Evolutionary conservation across 2,329 filamentous ascomycete species (phyloP).

Genomic region (Aspergillus hiratsukae): DNA sequence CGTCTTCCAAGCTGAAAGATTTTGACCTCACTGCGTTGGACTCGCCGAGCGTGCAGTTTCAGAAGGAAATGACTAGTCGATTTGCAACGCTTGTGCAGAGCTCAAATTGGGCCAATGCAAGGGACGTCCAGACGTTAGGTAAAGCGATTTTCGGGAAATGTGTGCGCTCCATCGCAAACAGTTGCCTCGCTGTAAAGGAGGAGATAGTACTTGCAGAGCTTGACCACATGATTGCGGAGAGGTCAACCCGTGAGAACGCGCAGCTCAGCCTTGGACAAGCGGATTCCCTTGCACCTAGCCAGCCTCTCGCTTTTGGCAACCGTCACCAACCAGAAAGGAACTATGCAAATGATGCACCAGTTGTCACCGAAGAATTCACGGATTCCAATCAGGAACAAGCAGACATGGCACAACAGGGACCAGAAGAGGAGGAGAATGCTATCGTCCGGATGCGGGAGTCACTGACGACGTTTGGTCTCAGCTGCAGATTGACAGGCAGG

Average conservation of each 20-base stretch:
- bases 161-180: conserved; percentile 9
- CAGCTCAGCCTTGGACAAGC: neutral
- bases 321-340: neutral
- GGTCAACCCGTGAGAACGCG: neutral
- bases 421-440: neutral
- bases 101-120: conserved; percentile 58
- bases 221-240: neutral
- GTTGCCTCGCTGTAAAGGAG: conserved; percentile 3
- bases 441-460: neutral
- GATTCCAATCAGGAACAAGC: neutral
- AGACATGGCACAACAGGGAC: neutral
- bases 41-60: conserved; percentile 14
- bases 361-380: neutral
- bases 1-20: conserved; percentile 15
- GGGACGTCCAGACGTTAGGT: conserved; percentile 56
- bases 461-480: neutral
- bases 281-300: neutral
- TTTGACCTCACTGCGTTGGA: conserved; percentile 25
- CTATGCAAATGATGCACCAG: neutral
- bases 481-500: neutral
- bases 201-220: conserved; percentile 10
- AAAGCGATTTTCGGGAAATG: conserved; percentile 46
- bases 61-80: conserved; percentile 11
- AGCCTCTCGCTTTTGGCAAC: neutral
- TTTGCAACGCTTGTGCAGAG: conserved; percentile 43